phyloP scores from a whole-genome alignment of 371 early-diverging fungal genomes.

The Apophysomyces trapeziformis region DNA sequence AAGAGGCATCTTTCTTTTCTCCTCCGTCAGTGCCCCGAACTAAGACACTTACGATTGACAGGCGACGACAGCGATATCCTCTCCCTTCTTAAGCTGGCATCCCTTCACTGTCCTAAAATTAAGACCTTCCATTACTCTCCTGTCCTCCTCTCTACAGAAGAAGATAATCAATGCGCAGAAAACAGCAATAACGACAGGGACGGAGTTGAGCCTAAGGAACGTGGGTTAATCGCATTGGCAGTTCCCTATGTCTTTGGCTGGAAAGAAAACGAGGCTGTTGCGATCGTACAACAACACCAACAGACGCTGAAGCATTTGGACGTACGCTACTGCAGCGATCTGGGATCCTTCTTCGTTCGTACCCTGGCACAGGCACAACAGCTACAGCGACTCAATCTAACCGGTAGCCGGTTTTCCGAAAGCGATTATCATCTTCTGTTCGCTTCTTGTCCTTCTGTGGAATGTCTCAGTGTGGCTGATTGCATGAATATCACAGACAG shows the following conservation, averaged over 20 bases:
- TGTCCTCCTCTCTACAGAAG: not conserved
- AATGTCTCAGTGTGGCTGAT: not conserved
- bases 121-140: not conserved
- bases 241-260: not conserved
- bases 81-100: not conserved
- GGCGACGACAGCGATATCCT: not conserved
- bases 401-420: not conserved
- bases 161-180: not conserved
- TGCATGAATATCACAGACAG: not conserved
- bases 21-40: not conserved
- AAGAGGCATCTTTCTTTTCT: not conserved
- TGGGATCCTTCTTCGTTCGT: not conserved
- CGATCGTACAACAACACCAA: not conserved
- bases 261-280: not conserved
- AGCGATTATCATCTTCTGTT: not conserved
- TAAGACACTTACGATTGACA: not conserved
- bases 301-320: not conserved
- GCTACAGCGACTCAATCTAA: not conserved
- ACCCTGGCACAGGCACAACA: not conserved
- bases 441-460: not conserved
- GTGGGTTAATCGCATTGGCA: not conserved
- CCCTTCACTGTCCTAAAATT: not conserved
- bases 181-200: too few relatives aligned
- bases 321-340: not conserved
- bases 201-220: too few relatives aligned